A percentile compares a stretch with the other conserved stretches of the same genome.
These are phyloP conservation scores for Barnettozyma sucrosica DNA, from an alignment of 805 yeast genomes.

Conservation along the genomic window DNA sequence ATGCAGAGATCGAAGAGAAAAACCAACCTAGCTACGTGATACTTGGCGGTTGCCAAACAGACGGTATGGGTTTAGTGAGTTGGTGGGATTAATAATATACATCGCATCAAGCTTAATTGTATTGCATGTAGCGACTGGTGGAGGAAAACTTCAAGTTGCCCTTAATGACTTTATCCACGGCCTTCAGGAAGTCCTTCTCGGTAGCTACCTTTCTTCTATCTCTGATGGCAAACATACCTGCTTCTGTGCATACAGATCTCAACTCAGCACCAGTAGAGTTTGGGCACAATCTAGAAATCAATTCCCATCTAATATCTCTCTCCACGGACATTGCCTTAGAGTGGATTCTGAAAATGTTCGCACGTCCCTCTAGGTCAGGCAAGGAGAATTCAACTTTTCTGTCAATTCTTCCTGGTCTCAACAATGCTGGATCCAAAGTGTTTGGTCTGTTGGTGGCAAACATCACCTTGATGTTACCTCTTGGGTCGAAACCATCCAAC, in stretches of 20 bases:
- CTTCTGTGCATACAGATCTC: slow-evolving; percentile 97
- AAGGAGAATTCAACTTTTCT: slow-evolving; percentile 95
- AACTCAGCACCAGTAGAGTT: slow-evolving; percentile 98
- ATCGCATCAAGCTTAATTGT: slow-evolving; percentile 45
- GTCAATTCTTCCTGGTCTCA: slow-evolving; percentile 98
- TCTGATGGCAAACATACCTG: slow-evolving; percentile 99
- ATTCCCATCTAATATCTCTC: slow-evolving; percentile 97
- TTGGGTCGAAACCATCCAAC: slow-evolving; percentile 96
- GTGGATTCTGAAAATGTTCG: slow-evolving; percentile 95
- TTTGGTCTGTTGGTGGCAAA: slow-evolving; percentile 98
- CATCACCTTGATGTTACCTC: slow-evolving; percentile 99
- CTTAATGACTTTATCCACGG: slow-evolving; percentile 97
- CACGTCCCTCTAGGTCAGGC: slow-evolving; percentile 97
- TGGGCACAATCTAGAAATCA: slow-evolving; percentile 94
- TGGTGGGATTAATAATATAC: slow-evolving; percentile 76
- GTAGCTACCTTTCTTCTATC: slow-evolving; percentile 98
- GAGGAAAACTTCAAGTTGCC: slow-evolving; percentile 97
- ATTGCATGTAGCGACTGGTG: slow-evolving; percentile 98
- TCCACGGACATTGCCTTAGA: slow-evolving; percentile 97
- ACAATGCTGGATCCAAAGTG: slow-evolving; percentile 93
- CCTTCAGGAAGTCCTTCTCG: slow-evolving; percentile 94
- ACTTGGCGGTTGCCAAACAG: slow-evolving; percentile 86
- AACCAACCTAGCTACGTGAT: slow-evolving; percentile 75
- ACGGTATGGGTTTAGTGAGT: slow-evolving; percentile 92
- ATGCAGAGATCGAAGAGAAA: slow-evolving; percentile 31